phyloP scores from a whole-genome alignment of 192 early-diverging fungal species.

The Paraglomus brasilianum region DNA sequence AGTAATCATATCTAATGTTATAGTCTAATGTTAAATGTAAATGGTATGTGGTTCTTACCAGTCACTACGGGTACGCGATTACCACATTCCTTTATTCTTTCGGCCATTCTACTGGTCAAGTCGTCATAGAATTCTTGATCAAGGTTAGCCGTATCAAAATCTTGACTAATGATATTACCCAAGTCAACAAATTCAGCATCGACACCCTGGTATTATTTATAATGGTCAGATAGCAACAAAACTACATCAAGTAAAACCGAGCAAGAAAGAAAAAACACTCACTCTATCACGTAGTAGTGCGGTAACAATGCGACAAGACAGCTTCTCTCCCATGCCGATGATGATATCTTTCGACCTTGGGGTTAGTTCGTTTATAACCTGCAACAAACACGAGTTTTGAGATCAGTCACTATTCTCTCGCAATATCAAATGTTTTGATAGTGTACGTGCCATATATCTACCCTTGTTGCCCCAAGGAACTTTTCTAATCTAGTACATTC shows the following conservation, averaged over 20 bases:
- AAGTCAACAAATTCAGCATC: constrained; percentile 84
- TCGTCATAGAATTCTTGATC: constrained; percentile 99
- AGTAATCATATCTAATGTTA: background rate
- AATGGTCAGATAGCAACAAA: constrained; percentile 4
- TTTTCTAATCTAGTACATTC: constrained; percentile 77
- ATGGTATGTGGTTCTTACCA: constrained; percentile 39
- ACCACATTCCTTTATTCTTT: constrained; percentile 56
- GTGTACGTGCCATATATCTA: constrained; percentile 31
- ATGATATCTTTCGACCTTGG: constrained; percentile 95
- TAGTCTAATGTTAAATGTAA: background rate
- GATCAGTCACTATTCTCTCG: too few species aligned
- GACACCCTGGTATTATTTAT: constrained; percentile 56
- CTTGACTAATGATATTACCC: constrained; percentile 77
- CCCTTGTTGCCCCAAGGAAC: constrained; percentile 92
- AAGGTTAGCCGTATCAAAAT: constrained; percentile 76
- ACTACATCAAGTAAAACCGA: background rate
- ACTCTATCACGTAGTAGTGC: constrained; percentile 70
- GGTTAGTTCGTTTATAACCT: constrained; percentile 93
- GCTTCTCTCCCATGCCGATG: constrained; percentile 90
- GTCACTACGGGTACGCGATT: constrained; percentile 88
- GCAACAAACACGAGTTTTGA: background rate
- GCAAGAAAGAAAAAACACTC: constrained; percentile 7
- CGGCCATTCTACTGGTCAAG: constrained; percentile 66
- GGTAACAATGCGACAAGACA: constrained; percentile 88
- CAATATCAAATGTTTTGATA: too few species aligned